Percentiles rank a stretch among this genome's conserved stretches.
phyloP scores from a whole-genome alignment of 2,329 filamentous ascomycete species.

The Leptographium radiaticola region DNA sequence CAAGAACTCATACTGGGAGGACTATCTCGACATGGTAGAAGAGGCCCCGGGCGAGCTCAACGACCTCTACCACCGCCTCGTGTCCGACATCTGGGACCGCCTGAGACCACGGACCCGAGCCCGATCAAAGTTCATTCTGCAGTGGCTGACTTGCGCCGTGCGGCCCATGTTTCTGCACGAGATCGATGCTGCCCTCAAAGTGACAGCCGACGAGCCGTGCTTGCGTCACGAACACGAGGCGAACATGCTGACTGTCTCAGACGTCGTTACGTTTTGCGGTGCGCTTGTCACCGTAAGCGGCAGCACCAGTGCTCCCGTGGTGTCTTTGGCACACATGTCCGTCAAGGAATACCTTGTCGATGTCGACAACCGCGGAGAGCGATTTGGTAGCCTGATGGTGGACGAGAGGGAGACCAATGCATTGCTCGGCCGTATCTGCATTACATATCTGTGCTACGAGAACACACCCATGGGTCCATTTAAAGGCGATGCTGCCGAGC shows the following conservation, averaged over 20 bases:
- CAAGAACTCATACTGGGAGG: not conserved
- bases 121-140: not conserved
- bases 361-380: not conserved
- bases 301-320: not conserved
- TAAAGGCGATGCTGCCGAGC: not conserved
- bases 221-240: not conserved
- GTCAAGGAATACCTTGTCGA: not conserved
- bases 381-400: not conserved
- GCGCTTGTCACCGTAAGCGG: not conserved
- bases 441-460: not conserved
- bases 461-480: not conserved
- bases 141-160: not conserved
- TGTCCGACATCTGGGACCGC: not conserved
- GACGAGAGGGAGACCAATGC: not conserved
- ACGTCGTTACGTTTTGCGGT: not conserved
- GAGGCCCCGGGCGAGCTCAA: not conserved
- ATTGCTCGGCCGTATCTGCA: not conserved
- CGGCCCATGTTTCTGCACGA: not conserved
- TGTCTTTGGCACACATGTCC: not conserved
- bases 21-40: not conserved
- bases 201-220: not conserved
- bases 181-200: not conserved
- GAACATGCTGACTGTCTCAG: not conserved
- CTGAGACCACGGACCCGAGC: not conserved
- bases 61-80: not conserved